Base-by-base conservation (phyloP, 1,284 basidiomycete species). In the Blastosporella zonata region DNA sequence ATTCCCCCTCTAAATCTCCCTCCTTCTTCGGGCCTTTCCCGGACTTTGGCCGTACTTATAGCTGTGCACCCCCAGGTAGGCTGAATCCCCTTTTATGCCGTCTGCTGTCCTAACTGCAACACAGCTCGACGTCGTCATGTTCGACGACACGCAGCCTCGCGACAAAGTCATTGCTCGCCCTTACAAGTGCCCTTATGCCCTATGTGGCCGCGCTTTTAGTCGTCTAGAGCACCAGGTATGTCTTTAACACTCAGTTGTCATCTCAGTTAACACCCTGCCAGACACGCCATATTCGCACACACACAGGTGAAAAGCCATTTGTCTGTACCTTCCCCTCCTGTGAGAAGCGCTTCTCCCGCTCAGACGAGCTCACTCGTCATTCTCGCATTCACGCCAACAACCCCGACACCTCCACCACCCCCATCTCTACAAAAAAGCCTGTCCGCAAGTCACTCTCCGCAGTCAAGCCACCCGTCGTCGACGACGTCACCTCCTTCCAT, bases 271-370 rank as follows among this genome's bases (percentile, higher is more conserved):
- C 22, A 50, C 22, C 57, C 59, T 45, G 34, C 37, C 68, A 98
- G 90, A 99, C 95, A 17, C 87, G 96, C 50, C 96, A 99, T 66
- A 96, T 98, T 49, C 89, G 96, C 50, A 99, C 95, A 0, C 96
- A 99, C 68, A 99, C 96, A 0, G 96, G 96, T 59, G 96, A 98
- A 69, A 97, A 97, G 64, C 96, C 96, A 1, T 97, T 97, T 64
- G 81, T 84, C 27, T 99, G 96, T 78, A 89, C 84, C 0, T 93
- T 90, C 67, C 86, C 92, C 0, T 84, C 86, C n/a, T 99, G 96
- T 78, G 95, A 97, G 70, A 99, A 98, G 69, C 89, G 94, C 22
- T 99, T 99, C 70, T 96, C 92, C 25, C 86, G 96, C 55, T 95
- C 92, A 15, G 96, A 99, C 72, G 96, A 99, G 69, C 82, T 99